Evolutionary conservation across 2,329 filamentous ascomycete species (phyloP).

Genomic region (Scytalidium lignicola): DNA sequence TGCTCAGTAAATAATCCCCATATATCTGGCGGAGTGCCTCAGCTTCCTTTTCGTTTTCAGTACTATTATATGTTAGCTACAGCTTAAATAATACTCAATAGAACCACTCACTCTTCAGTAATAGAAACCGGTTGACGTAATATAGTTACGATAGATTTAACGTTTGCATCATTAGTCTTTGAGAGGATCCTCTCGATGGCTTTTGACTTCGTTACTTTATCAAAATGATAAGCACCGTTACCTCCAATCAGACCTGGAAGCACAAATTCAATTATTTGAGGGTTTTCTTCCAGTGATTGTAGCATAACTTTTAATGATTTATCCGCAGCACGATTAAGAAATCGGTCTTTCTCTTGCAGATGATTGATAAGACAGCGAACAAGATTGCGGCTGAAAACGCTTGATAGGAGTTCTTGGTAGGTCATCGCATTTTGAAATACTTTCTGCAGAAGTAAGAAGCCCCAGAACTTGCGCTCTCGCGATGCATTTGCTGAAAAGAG

Average conservation of each 20-base stretch:
- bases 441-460: constrained; percentile 81
- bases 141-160: constrained; percentile 39
- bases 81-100: neutral
- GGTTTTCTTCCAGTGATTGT: constrained; percentile 55
- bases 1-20: constrained; percentile 25
- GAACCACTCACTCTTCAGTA: constrained; percentile 27
- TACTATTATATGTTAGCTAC: constrained; percentile 8
- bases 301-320: constrained; percentile 71
- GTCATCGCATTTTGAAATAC: constrained; percentile 53
- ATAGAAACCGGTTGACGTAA: constrained; percentile 39
- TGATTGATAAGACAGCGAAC: constrained; percentile 81
- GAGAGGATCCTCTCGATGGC: constrained; percentile 60
- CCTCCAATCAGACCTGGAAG: constrained; percentile 64
- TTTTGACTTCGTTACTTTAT: constrained; percentile 79
- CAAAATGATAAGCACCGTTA: constrained; percentile 72
- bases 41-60: constrained; percentile 18
- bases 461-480: constrained; percentile 85
- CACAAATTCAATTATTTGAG: constrained; percentile 53
- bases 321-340: constrained; percentile 72
- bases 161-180: constrained; percentile 18
- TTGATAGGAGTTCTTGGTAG: constrained; percentile 44
- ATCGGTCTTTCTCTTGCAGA: constrained; percentile 69
- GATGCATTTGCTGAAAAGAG: constrained; percentile 79
- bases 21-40: constrained; percentile 26
- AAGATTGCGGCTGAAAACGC: constrained; percentile 77